phyloP scores from a whole-genome alignment of 179 eudicot genomes.

The Patellifolia procumbens region DNA sequence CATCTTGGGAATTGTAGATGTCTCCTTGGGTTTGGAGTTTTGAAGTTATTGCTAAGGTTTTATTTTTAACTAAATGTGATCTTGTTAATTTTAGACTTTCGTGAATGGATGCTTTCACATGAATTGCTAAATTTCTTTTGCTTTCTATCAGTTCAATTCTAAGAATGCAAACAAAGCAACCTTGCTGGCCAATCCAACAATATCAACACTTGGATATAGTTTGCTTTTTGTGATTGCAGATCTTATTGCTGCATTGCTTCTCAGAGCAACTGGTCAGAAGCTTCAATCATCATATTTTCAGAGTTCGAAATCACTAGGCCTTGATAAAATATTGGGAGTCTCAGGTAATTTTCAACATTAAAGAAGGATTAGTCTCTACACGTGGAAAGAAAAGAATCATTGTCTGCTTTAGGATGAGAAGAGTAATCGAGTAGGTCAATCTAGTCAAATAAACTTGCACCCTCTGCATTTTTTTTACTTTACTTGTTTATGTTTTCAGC shows the following conservation, averaged over 20 bases:
- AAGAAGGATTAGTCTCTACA: not conserved
- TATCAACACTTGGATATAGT: conserved; percentile 80
- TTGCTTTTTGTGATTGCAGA: conserved; percentile 96
- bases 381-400: too few species aligned
- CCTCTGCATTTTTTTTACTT: too few species aligned
- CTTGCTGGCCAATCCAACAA: not conserved
- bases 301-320: conserved; percentile 57
- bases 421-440: too few species aligned
- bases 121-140: not conserved
- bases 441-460: too few species aligned
- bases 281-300: conserved; percentile 56
- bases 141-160: not conserved
- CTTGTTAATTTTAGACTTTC: not conserved
- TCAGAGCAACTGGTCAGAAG: conserved; percentile 68
- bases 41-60: not conserved
- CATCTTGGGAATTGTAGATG: not conserved
- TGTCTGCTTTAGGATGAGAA: not conserved
- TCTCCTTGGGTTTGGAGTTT: not conserved
- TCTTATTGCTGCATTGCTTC: conserved; percentile 73
- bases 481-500: not conserved
- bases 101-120: not conserved
- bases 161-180: not conserved
- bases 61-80: not conserved
- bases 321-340: conserved; percentile 38
- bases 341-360: conserved; percentile 43